Evolutionary conservation across 441 rosid species (phyloP).

Genomic region (Adansonia madagascariensis): DNA sequence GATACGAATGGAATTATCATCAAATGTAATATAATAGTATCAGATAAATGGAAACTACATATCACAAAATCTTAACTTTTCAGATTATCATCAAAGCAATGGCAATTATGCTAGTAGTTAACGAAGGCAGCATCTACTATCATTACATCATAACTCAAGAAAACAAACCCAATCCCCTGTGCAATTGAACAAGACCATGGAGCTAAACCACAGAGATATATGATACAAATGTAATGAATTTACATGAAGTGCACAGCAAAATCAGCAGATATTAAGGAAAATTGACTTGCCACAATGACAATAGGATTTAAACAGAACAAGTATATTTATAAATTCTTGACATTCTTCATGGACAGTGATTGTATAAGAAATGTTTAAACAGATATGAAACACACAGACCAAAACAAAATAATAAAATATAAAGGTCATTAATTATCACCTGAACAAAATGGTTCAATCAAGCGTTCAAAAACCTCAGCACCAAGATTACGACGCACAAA

Average conservation of each 20-base stretch:
- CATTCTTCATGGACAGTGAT: background rate
- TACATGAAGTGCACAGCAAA: background rate
- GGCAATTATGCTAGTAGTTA: too few species aligned
- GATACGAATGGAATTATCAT: background rate
- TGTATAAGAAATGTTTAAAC: background rate
- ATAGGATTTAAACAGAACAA: background rate
- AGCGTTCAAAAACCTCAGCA: constrained; percentile 87
- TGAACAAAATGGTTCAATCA: constrained; percentile 93
- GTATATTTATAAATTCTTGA: background rate
- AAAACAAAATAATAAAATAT: background rate
- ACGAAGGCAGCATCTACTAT: too few species aligned
- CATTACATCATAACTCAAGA: too few species aligned
- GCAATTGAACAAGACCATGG: background rate
- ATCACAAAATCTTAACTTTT: too few species aligned
- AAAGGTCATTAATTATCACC: constrained; percentile 42
- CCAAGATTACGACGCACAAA: constrained; percentile 95
- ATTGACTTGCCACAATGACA: background rate
- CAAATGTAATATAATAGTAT: too few species aligned
- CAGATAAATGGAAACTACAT: too few species aligned
- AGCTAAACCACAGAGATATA: background rate
- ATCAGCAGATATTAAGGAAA: background rate
- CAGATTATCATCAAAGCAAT: too few species aligned
- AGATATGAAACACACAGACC: too few species aligned
- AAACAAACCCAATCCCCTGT: too few species aligned
- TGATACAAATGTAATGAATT: background rate